These are phyloP conservation scores for Irpex sp. DNA, from an alignment of 1,284 basidiomycete genomes.

Conservation along the genomic window DNA sequence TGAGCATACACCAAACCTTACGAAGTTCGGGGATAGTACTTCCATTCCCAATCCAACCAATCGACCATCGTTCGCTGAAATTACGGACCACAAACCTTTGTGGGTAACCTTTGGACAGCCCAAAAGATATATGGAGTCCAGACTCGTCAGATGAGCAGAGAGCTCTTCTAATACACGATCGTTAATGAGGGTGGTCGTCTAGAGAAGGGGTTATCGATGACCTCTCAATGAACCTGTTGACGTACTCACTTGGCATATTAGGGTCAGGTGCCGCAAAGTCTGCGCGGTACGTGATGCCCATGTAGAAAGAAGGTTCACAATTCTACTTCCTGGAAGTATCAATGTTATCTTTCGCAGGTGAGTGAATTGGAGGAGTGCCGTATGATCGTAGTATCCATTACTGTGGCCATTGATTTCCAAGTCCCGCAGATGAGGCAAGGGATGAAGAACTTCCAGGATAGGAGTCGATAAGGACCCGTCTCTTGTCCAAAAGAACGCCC, in stretches of 20 bases:
- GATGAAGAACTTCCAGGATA: conserved; percentile 47
- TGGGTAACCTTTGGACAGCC: conserved; percentile 72
- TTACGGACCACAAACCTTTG: conserved; percentile 46
- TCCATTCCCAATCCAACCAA: conserved; percentile 57
- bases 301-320: conserved; percentile 43
- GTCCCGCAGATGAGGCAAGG: conserved; percentile 40
- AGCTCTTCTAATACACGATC: conserved; percentile 48
- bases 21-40: conserved; percentile 58
- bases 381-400: conserved; percentile 47
- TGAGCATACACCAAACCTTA: conserved; percentile 29
- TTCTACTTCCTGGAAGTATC: conserved; percentile 64
- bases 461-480: conserved; percentile 62
- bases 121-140: conserved; percentile 55
- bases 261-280: conserved; percentile 49
- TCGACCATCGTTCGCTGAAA: conserved; percentile 40
- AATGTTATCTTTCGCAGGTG: conserved; percentile 43
- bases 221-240: not conserved
- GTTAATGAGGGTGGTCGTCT: conserved; percentile 55
- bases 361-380: conserved; percentile 43
- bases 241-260: conserved; percentile 61
- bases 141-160: conserved; percentile 40
- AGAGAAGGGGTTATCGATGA: conserved; percentile 5
- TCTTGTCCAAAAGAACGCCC: conserved; percentile 68
- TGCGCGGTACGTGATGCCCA: conserved; percentile 47
- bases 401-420: conserved; percentile 70